Evolutionary conservation across 257 asterid genomes (phyloP), one percentile per base, ranked within the genome.

Genomic region (Ophiorrhiza pumila): DNA sequence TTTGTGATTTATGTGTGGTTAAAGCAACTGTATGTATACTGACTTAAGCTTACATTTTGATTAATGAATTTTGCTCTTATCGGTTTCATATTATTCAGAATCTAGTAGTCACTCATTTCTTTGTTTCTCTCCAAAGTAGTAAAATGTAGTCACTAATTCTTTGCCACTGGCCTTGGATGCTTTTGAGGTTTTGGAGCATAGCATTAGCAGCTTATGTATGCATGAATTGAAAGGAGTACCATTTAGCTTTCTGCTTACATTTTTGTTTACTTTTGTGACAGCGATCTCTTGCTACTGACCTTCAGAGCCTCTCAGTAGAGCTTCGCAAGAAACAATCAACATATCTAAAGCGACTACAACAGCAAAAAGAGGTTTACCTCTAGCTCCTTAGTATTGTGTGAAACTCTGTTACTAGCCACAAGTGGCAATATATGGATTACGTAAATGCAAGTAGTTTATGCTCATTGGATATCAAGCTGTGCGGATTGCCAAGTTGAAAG

Each of bases 211-310:
- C 52, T 61, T 69, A 2, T 69, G 1, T 65, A 22, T 29, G 47
- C 61, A 74, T 9, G 32, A 31, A 41, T 4, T 50, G 53, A 12
- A 31, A 46, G 31, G 42, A 37, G 47, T 43, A 17, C 9, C 17
- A 9, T 60, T 55, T 39, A 13, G 42, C 41, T 55, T 55, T 70
- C n/a, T 69, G 63, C 76, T 74, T 34, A 78, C n/a, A 17, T 63
- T 25, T 27, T 60, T 10, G 23, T 18, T 68, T 52, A 43, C 58
- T 66, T 46, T 78, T 60, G 42, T 41, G 2, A 58, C 80, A 80
- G 86, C 74, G 79, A 34, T 83, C 86, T 74, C 82, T 83, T 77
- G 86, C 84, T 55, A 80, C 84, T 59, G 84, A 80, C 75, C 84
- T 83, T 71, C 79, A 83, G 62, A 80, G 70, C 76, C 78, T 83